phyloP scores from a whole-genome alignment of 768 basidiomycete genomes.

The Panaeolus papilionaceus region DNA sequence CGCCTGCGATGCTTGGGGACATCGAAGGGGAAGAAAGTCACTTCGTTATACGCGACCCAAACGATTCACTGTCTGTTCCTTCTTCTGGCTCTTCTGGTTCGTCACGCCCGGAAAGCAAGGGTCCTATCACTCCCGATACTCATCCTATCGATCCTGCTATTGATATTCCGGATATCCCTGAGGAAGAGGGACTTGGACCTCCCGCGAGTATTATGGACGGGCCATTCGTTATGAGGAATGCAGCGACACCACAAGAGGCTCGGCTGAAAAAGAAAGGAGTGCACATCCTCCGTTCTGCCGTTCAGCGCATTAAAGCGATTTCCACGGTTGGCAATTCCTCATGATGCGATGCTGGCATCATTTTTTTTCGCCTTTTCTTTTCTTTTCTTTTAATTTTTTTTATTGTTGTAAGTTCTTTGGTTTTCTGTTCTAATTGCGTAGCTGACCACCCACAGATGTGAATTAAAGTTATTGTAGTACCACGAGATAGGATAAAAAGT shows the following conservation, averaged over 20 bases:
- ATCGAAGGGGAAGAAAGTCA: constrained; percentile 22
- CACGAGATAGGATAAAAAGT: constrained; percentile 19
- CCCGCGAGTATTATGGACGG: constrained; percentile 19
- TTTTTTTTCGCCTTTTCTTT: constrained; percentile 10
- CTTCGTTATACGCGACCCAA: constrained; percentile 25
- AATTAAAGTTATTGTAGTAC: constrained; percentile 1
- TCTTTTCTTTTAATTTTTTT: constrained; percentile 19
- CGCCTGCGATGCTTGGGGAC: constrained; percentile 13
- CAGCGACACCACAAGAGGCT: constrained; percentile 23
- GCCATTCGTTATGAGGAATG: constrained; percentile 10
- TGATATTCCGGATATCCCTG: constrained; percentile 49
- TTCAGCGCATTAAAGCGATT: constrained; percentile 43
- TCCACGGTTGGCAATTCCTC: constrained; percentile 33
- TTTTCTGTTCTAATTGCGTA: not conserved
- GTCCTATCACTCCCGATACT: constrained; percentile 56
- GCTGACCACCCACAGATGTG: constrained; percentile 19
- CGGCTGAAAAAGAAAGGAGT: constrained; percentile 34
- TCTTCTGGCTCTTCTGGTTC: constrained; percentile 33
- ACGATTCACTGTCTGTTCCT: constrained; percentile 27
- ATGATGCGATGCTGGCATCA: constrained; percentile 27
- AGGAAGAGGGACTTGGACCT: constrained; percentile 42
- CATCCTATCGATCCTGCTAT: constrained; percentile 45
- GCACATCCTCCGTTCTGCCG: constrained; percentile 44
- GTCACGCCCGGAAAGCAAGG: constrained; percentile 44
- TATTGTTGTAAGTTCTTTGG: constrained; percentile 18